Percentiles rank a stretch among this genome's conserved stretches.
Conservation (phyloP, 805 yeast genomes). For the Candida koratica region DNA sequence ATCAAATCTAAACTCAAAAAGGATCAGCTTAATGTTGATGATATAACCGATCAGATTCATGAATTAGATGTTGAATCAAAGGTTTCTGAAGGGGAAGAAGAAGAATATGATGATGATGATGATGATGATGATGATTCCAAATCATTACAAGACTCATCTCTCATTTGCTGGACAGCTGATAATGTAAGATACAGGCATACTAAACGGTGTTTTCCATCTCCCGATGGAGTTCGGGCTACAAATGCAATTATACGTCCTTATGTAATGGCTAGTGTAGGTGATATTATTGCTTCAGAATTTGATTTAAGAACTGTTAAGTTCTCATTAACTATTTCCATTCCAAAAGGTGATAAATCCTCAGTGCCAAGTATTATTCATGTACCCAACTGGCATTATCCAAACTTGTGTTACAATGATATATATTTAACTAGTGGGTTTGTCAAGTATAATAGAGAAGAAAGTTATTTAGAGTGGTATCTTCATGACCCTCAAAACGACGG, state of each 20-base stretch:
- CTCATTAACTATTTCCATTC: conserved; percentile 38
- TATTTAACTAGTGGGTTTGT: conserved; percentile 55
- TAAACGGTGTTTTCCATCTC: conserved; percentile 36
- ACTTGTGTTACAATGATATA: conserved; percentile 45
- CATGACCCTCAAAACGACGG: conserved; percentile 30
- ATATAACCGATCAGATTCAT: conserved; percentile 4
- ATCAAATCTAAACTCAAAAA: conserved; percentile 12
- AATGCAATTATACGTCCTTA: conserved; percentile 77
- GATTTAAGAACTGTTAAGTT: conserved; percentile 49
- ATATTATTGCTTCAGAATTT: conserved; percentile 52
- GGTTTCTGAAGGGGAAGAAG: background rate
- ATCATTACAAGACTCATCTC: conserved; percentile 21
- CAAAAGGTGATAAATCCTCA: conserved; percentile 4
- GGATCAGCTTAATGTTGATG: conserved; percentile 11
- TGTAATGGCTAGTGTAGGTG: conserved; percentile 62
- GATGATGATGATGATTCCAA: conserved; percentile 15
- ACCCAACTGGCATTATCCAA: conserved; percentile 69
- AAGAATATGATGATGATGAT: conserved; percentile 15
- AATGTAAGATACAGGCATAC: conserved; percentile 24
- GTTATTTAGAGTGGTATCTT: conserved; percentile 62
- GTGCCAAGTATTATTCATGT: conserved; percentile 59
- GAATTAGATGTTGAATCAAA: conserved; percentile 8
- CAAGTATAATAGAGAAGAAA: conserved; percentile 46
- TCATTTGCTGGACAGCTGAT: conserved; percentile 21
- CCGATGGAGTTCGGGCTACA: conserved; percentile 69